These are phyloP conservation scores for Chloropicon primus DNA, from an alignment of 139 green algal species.

Conservation along the genomic window DNA sequence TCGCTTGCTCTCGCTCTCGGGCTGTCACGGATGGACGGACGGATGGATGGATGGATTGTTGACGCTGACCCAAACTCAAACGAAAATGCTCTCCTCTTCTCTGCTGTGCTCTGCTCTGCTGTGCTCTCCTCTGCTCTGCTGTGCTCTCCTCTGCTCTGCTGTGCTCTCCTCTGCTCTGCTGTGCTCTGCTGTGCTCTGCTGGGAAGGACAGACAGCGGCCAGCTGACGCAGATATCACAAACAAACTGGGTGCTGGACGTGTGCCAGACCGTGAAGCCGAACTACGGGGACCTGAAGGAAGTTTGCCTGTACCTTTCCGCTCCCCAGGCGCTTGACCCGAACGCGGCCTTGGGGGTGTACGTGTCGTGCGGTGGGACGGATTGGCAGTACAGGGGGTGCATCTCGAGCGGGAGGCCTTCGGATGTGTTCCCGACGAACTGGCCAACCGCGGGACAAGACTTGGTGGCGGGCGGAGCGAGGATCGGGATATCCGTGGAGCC, in stretches of 20 bases:
- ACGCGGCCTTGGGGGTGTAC: constrained; percentile 24
- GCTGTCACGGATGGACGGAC: too few species aligned
- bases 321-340: background rate
- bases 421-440: constrained; percentile 18
- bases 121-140: too few species aligned
- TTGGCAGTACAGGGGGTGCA: constrained; percentile 25
- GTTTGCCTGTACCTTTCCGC: constrained; percentile 2
- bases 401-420: constrained; percentile 16
- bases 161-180: too few species aligned
- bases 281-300: constrained; percentile 1
- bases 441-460: constrained; percentile 6
- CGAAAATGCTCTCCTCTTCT: too few species aligned
- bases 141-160: too few species aligned
- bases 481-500: constrained; percentile 31
- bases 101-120: too few species aligned
- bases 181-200: too few species aligned
- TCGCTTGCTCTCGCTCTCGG: too few species aligned
- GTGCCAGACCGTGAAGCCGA: background rate
- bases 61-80: too few species aligned
- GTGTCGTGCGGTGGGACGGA: constrained; percentile 14
- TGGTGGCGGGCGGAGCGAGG: background rate
- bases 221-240: background rate
- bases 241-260: constrained; percentile 6
- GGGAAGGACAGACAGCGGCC: too few species aligned
- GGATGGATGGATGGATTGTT: too few species aligned